phyloP scores from a whole-genome alignment of 2,329 filamentous ascomycete genomes.

The Fusarium beomiforme region DNA sequence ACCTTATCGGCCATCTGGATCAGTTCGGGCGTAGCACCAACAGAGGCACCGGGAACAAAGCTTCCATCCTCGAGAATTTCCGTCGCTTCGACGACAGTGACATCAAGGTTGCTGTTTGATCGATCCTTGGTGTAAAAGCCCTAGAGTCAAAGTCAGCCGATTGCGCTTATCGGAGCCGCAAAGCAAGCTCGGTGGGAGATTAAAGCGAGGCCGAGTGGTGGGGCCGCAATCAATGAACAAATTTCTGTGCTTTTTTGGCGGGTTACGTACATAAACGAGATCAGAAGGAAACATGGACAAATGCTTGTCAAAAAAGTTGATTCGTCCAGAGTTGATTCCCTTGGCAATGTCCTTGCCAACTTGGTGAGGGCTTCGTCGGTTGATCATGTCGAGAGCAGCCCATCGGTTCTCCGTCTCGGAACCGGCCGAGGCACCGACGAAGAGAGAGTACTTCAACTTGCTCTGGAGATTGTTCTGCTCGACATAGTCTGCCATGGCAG shows the following conservation, averaged over 20 bases:
- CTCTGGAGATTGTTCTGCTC: constrained; percentile 87
- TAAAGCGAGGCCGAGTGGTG: constrained; percentile 31
- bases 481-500: constrained; percentile 86
- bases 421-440: constrained; percentile 89
- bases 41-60: constrained; percentile 86
- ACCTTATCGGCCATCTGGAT: constrained; percentile 91
- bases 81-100: constrained; percentile 85
- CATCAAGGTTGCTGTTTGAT: constrained; percentile 78
- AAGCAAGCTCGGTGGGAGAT: constrained; percentile 30
- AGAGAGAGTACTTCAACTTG: constrained; percentile 85
- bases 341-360: constrained; percentile 91
- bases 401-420: constrained; percentile 92
- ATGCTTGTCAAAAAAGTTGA: constrained; percentile 95
- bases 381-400: constrained; percentile 91
- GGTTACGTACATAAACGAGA: constrained; percentile 73
- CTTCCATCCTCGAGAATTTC: constrained; percentile 90
- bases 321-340: constrained; percentile 88
- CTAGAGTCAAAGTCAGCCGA: constrained; percentile 48
- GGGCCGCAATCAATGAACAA: constrained; percentile 16
- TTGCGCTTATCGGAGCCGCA: constrained; percentile 7
- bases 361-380: constrained; percentile 84
- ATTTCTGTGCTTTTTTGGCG: constrained; percentile 1
- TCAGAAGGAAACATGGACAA: constrained; percentile 92
- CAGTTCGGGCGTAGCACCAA: constrained; percentile 86
- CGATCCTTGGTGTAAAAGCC: constrained; percentile 87